Base-by-base conservation (phyloP, 2,329 filamentous ascomycete genomes). In the Lachnellula suecica region DNA sequence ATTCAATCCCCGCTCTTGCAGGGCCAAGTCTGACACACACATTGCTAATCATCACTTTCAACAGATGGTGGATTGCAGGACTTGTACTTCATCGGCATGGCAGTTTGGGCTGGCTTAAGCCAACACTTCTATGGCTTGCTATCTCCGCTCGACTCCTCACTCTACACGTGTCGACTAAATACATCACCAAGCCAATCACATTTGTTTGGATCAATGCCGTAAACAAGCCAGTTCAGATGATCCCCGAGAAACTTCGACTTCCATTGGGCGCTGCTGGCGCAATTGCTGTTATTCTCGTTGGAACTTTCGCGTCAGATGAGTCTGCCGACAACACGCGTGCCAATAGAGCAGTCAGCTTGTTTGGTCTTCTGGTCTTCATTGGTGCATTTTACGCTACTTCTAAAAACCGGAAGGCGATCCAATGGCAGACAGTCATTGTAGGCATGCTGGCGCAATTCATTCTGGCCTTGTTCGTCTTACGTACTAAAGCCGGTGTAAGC, bases 401-500 rank as follows among this genome's bases (percentile, higher is more conserved):
- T 37, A 80, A 75, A 52, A 79, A 91, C 69, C 82, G 88, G 60
- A 83, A 67, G 52, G 68, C 65, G 31, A 76, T 88, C 60, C 79
- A 83, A 59, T 91, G 86, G 87, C 86, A 88, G 65, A 89, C 88
- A 1, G 88, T 97, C 61, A 89, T 96, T 55, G 89, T 88, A 34
- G 92, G 92, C 54, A 94, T 96, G 87, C 76, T 96, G 38, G 78
- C 86, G 10, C 92, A 97, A 71, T 97, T 92, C 72, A 78, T 97
- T 66, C 81, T 96, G 58, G 91, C 90, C 4, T 78, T 96, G 11
- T 96, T 97, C 64, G 92, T 96, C 44, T 77, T 96, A 61, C 83
- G 91, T 44, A 94, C 91, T 3, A 72, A 79, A 35, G 89, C 83
- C 35, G 92, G 91, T 53, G 60, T 61, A 58, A 59, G 52, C 23